Conservation (phyloP, 2,329 filamentous ascomycete species). For the Neonectria neomacrospora region DNA sequence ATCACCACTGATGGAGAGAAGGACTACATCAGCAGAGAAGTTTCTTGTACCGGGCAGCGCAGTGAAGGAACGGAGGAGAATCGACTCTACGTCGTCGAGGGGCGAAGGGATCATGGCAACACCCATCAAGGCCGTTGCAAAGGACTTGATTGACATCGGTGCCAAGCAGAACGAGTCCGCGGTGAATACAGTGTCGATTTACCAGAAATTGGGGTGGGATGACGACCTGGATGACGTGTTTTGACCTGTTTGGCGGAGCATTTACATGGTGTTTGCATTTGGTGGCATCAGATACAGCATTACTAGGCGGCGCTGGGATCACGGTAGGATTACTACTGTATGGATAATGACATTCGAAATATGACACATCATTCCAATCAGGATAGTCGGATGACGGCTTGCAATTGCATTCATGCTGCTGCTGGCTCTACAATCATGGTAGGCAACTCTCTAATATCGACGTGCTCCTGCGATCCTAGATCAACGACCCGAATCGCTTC, state of each 20-base stretch:
- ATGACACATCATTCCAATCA: constrained; percentile 37
- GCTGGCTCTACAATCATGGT: constrained; percentile 67
- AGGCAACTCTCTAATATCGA: constrained; percentile 80
- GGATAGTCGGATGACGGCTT: constrained; percentile 22
- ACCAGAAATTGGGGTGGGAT: constrained; percentile 68
- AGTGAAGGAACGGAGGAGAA: constrained; percentile 30
- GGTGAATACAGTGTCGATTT: constrained; percentile 58
- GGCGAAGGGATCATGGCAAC: constrained; percentile 50
- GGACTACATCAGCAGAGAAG: constrained; percentile 27
- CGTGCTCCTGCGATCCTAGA: constrained; percentile 77
- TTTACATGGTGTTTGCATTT: constrained; percentile 38
- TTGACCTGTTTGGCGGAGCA: constrained; percentile 45
- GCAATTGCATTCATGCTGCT: constrained; percentile 37
- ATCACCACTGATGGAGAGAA: constrained; percentile 50
- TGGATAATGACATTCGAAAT: constrained; percentile 39
- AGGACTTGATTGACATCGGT: constrained; percentile 29
- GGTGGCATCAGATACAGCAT: constrained; percentile 37
- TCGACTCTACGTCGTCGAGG: constrained; percentile 31
- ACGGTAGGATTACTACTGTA: constrained; percentile 36
- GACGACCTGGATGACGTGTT: constrained; percentile 63
- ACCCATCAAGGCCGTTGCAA: constrained; percentile 50
- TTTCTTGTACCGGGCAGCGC: constrained; percentile 28
- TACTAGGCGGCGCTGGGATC: constrained; percentile 37
- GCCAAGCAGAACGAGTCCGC: constrained; percentile 26
- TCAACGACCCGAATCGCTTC: constrained; percentile 81